Evolutionary conservation across 108 stramenopile species (phyloP).

Genomic region (Stephanodiscus minutulus): DNA sequence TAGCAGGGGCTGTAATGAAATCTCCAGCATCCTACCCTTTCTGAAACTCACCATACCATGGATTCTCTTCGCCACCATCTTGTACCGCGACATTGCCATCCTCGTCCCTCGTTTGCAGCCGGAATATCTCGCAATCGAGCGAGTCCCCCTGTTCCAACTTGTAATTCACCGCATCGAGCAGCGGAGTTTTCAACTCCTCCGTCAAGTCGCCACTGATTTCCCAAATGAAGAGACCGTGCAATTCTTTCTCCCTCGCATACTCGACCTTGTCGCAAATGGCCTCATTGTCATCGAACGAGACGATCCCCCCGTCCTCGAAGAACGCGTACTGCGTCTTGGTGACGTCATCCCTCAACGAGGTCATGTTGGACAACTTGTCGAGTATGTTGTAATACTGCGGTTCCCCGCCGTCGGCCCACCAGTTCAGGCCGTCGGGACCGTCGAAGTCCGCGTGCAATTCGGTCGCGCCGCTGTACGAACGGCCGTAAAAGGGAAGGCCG

Average conservation of each 20-base stretch:
- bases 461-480: slow-evolving; percentile 29
- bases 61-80: slow-evolving; percentile 17
- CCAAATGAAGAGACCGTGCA: slow-evolving; percentile 40
- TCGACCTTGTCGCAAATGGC: slow-evolving; percentile 52
- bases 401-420: slow-evolving; percentile 40
- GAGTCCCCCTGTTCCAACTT: slow-evolving; percentile 42
- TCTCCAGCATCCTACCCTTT: too few relatives aligned
- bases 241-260: slow-evolving; percentile 28
- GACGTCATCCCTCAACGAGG: slow-evolving; percentile 43
- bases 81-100: slow-evolving; percentile 28
- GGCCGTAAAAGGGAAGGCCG: slow-evolving; percentile 45
- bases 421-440: slow-evolving; percentile 36
- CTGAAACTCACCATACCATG: slow-evolving; percentile 47
- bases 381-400: slow-evolving; percentile 47
- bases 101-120: slow-evolving; percentile 32
- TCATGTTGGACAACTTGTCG: slow-evolving; percentile 44
- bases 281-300: slow-evolving; percentile 49
- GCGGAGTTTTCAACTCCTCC: slow-evolving; percentile 37
- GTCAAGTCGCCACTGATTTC: slow-evolving; percentile 48
- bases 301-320: slow-evolving; percentile 41
- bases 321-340: slow-evolving; percentile 51
- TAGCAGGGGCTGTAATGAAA: not conserved
- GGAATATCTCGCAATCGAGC: slow-evolving; percentile 34
- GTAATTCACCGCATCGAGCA: slow-evolving; percentile 48
- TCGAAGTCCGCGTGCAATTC: slow-evolving; percentile 32